Evolutionary conservation across 2,329 filamentous ascomycete genomes (phyloP), one percentile per base, ranked within the genome.

Genomic region (Alternaria metachromatica): DNA sequence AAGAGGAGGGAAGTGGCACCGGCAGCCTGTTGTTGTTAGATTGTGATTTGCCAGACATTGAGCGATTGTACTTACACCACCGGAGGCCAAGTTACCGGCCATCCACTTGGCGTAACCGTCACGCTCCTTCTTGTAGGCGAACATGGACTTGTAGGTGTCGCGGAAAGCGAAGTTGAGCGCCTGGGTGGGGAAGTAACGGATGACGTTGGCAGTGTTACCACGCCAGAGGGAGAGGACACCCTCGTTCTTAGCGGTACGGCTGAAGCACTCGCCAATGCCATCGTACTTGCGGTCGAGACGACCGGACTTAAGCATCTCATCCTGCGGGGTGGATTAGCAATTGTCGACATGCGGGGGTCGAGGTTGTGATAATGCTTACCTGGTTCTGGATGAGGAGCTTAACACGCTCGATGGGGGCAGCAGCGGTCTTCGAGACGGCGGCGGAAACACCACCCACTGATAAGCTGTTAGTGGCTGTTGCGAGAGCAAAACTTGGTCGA

Each of bases 301-400:
- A 84, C 96, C 96, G 82, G 90, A 85, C 91, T 97, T 97, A 81
- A 99, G 87, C 96, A 99, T 99, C 90, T 99, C 96, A 96, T 99
- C 96, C 96, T 97, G 78, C 78, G 18, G 21, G 37, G 6, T 11
- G 41, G 55, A 65, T 80, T 58, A 80, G 74, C 61, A 13, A 21
- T 15, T 41, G 18, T 37, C n/a, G 49, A 26, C 30, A 57, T 21
- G 15, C 28, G 53, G 20, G n/a, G 8, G 15, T 1, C n/a, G n/a
- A 9, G 37, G 5, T 18, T 41, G 7, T 65, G 30, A 61, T 60
- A 59, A 88, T 53, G 57, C 93, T 76, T 90, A 97, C 94, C 92
- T 99, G 96, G 89, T 99, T 99, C 90, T 99, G 96, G 88, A 99
- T 96, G 82, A 99, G 93, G 83, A 99, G 96, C 94, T 99, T 99